Conservation (phyloP, 768 basidiomycete genomes). For the Lentinus brumalis region DNA sequence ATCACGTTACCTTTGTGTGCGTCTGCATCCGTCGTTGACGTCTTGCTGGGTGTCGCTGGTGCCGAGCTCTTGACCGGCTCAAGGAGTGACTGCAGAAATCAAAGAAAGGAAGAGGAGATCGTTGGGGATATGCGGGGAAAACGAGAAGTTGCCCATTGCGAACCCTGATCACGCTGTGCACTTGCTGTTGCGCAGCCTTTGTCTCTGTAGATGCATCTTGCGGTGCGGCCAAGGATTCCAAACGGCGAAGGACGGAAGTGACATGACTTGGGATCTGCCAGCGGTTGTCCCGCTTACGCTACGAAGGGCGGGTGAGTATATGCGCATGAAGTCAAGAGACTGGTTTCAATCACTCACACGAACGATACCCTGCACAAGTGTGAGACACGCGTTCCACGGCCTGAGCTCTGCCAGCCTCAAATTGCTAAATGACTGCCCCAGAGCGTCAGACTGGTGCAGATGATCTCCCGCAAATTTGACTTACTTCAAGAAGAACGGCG, state of each 20-base stretch:
- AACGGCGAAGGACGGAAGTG: slow-evolving; percentile 12
- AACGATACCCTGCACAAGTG: slow-evolving; percentile 47
- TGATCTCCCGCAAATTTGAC: slow-evolving; percentile 16
- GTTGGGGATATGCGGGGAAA: slow-evolving; percentile 31
- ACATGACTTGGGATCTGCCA: slow-evolving; percentile 22
- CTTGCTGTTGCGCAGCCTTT: slow-evolving; percentile 23
- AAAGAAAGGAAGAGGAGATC: slow-evolving; percentile 28
- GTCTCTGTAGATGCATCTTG: slow-evolving; percentile 3
- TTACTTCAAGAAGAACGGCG: slow-evolving; percentile 50
- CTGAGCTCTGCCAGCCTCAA: slow-evolving; percentile 30
- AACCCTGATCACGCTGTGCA: slow-evolving; percentile 34
- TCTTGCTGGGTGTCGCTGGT: slow-evolving; percentile 5
- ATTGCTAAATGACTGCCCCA: slow-evolving; percentile 35
- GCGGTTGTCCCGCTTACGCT: slow-evolving; percentile 24
- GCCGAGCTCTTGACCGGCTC: slow-evolving; percentile 17
- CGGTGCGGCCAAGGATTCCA: slow-evolving; percentile 19
- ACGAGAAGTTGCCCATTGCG: slow-evolving; percentile 35
- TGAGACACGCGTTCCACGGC: slow-evolving; percentile 39
- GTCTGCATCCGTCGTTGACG: slow-evolving; percentile 2
- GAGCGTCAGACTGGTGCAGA: slow-evolving; percentile 1
- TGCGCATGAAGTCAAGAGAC: slow-evolving; percentile 12
- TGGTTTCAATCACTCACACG: slow-evolving; percentile 33
- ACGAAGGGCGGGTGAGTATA: background rate
- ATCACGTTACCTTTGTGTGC: slow-evolving; percentile 25
- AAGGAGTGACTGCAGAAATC: slow-evolving; percentile 29